These are phyloP conservation scores for Fusarium anthophilum DNA, from an alignment of 2,329 filamentous ascomycete species.

Conservation along the genomic window DNA sequence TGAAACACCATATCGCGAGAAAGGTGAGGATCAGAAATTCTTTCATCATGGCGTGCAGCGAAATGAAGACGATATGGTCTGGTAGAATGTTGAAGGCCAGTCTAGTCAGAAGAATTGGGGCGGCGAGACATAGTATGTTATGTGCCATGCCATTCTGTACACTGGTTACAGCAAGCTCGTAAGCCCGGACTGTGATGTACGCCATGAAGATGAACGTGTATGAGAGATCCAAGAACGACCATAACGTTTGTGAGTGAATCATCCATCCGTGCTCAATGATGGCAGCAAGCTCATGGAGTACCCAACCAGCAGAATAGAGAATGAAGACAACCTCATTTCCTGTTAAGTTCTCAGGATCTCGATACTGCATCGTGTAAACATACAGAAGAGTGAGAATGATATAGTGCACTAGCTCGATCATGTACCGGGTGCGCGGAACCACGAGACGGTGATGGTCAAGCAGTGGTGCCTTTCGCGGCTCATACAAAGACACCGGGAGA, in stretches of 20 bases:
- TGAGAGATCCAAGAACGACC: slow-evolving; percentile 77
- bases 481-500: slow-evolving; percentile 73
- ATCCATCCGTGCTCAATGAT: slow-evolving; percentile 71
- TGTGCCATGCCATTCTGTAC: slow-evolving; percentile 62
- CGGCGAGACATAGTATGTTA: slow-evolving; percentile 70
- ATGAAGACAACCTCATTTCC: slow-evolving; percentile 66
- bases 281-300: slow-evolving; percentile 69
- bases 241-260: slow-evolving; percentile 76
- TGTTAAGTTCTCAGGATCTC: slow-evolving; percentile 54
- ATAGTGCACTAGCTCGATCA: slow-evolving; percentile 72
- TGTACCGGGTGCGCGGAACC: slow-evolving; percentile 71
- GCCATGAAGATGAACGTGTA: slow-evolving; percentile 69
- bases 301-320: slow-evolving; percentile 72
- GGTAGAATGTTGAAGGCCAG: slow-evolving; percentile 77
- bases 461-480: slow-evolving; percentile 69
- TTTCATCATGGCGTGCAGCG: slow-evolving; percentile 75
- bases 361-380: slow-evolving; percentile 67
- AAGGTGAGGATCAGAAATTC: slow-evolving; percentile 73
- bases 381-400: slow-evolving; percentile 68
- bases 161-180: slow-evolving; percentile 57
- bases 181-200: slow-evolving; percentile 67
- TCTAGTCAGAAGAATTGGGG: slow-evolving; percentile 72
- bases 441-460: slow-evolving; percentile 77
- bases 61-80: slow-evolving; percentile 78
- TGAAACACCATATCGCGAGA: slow-evolving; percentile 73